Evolutionary conservation across 2,329 filamentous ascomycete genomes (phyloP).

Genomic region (Clonostachys rhizophaga): DNA sequence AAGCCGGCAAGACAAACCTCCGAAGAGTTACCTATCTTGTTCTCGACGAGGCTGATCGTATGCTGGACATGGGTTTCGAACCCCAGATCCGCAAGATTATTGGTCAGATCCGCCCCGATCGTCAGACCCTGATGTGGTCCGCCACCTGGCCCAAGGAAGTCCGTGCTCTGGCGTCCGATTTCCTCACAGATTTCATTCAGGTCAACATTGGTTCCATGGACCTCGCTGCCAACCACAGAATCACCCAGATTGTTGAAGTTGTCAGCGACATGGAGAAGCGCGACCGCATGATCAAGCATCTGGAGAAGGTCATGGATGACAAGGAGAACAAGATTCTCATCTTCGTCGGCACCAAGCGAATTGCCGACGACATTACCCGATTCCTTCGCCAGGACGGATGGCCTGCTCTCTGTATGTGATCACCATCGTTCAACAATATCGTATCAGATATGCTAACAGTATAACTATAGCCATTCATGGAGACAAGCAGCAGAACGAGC

Average conservation of each 20-base stretch:
- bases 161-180: conserved; percentile 83
- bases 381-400: conserved; percentile 97
- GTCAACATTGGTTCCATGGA: conserved; percentile 98
- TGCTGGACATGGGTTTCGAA: conserved; percentile 99
- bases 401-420: conserved; percentile 83
- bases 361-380: conserved; percentile 95
- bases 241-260: conserved; percentile 96
- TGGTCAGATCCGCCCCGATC: conserved; percentile 92
- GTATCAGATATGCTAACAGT: neutral
- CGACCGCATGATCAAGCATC: conserved; percentile 93
- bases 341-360: conserved; percentile 90
- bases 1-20: conserved; percentile 96
- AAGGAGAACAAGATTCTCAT: conserved; percentile 93
- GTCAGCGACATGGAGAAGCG: conserved; percentile 97
- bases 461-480: conserved; percentile 77
- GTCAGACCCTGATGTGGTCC: conserved; percentile 99
- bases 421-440: conserved; percentile 3
- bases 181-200: conserved; percentile 94
- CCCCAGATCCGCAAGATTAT: conserved; percentile 99
- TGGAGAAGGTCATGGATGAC: conserved; percentile 97
- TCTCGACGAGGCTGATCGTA: conserved; percentile 97
- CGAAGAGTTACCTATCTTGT: conserved; percentile 97
- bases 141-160: conserved; percentile 99
- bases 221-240: conserved; percentile 93
- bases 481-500: conserved; percentile 99